Evolutionary conservation across 768 basidiomycete species (phyloP).

Genomic region (Ramaria sp.): DNA sequence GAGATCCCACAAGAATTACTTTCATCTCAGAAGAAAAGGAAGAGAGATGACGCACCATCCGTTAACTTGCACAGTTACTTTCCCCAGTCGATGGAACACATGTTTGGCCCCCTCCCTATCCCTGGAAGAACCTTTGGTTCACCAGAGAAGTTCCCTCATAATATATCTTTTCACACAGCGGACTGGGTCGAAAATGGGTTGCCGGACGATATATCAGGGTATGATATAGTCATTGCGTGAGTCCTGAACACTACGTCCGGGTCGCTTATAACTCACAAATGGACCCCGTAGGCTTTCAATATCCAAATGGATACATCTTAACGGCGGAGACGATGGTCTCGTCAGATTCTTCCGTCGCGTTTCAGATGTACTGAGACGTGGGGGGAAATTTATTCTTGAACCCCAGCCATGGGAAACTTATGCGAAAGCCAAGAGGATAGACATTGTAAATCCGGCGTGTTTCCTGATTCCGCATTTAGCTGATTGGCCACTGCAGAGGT

Average conservation of each 20-base stretch:
- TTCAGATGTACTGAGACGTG: conserved; percentile 42
- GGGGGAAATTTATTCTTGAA: conserved; percentile 68
- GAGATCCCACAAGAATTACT: background rate
- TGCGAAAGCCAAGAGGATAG: conserved; percentile 61
- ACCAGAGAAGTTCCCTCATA: conserved; percentile 58
- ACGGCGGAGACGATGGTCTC: conserved; percentile 69
- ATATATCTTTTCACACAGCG: conserved; percentile 56
- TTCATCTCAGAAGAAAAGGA: background rate
- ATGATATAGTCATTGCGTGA: conserved; percentile 76
- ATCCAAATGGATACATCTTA: conserved; percentile 89
- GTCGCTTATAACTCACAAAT: background rate
- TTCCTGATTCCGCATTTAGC: background rate
- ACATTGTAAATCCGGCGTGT: conserved; percentile 30
- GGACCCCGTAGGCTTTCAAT: conserved; percentile 55
- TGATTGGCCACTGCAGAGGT: conserved; percentile 22
- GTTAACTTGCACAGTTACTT: conserved; percentile 42
- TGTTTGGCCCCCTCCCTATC: conserved; percentile 64
- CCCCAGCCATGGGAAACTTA: conserved; percentile 84
- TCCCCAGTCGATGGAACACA: conserved; percentile 66
- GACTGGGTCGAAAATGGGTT: conserved; percentile 62
- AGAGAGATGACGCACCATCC: background rate
- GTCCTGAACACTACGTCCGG: conserved; percentile 15
- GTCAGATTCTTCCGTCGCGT: conserved; percentile 55
- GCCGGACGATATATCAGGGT: conserved; percentile 47
- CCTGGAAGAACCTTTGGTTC: conserved; percentile 29